These are phyloP conservation scores for Paecilomyces sp. DNA, from an alignment of 2,329 filamentous ascomycete genomes.

Conservation along the genomic window DNA sequence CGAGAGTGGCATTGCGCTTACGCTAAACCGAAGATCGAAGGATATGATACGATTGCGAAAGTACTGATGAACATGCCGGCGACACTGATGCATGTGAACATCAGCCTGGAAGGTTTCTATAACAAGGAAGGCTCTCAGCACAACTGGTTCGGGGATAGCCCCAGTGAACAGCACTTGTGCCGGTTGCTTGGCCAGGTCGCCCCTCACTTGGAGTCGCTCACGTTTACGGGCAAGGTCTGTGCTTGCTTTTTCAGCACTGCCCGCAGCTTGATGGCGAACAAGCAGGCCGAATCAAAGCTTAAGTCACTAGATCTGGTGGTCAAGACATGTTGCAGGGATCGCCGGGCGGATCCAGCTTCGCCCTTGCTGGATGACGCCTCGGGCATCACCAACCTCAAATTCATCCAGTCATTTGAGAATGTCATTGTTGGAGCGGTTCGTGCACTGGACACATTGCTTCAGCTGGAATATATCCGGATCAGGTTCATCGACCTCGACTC, in stretches of 20 bases:
- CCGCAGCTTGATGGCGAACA: constrained; percentile 44
- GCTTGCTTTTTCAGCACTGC: constrained; percentile 59
- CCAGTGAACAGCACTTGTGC: constrained; percentile 59
- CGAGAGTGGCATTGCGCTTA: constrained; percentile 48
- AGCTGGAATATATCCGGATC: constrained; percentile 60
- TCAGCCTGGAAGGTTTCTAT: constrained; percentile 67
- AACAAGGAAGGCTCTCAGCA: constrained; percentile 56
- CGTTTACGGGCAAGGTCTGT: constrained; percentile 67
- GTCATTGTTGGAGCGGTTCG: constrained; percentile 59
- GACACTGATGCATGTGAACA: constrained; percentile 55
- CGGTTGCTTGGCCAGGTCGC: constrained; percentile 54
- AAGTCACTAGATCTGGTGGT: constrained; percentile 65
- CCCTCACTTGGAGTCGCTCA: constrained; percentile 58
- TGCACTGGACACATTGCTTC: constrained; percentile 51
- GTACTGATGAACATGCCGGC: constrained; percentile 53
- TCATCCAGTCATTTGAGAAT: constrained; percentile 64
- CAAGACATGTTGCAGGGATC: constrained; percentile 62
- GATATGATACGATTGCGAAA: constrained; percentile 61
- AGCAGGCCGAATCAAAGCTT: constrained; percentile 38
- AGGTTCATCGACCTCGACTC: constrained; percentile 71
- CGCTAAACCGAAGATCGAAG: constrained; percentile 67
- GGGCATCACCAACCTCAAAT: constrained; percentile 64
- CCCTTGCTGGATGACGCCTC: constrained; percentile 56
- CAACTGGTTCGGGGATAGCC: constrained; percentile 35
- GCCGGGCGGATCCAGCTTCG: constrained; percentile 23